A percentile compares a stretch with the other conserved stretches of the same genome.
These are phyloP conservation scores for Solanum hybrid DNA, from an alignment of 305 asterid genomes.

Conservation along the genomic window DNA sequence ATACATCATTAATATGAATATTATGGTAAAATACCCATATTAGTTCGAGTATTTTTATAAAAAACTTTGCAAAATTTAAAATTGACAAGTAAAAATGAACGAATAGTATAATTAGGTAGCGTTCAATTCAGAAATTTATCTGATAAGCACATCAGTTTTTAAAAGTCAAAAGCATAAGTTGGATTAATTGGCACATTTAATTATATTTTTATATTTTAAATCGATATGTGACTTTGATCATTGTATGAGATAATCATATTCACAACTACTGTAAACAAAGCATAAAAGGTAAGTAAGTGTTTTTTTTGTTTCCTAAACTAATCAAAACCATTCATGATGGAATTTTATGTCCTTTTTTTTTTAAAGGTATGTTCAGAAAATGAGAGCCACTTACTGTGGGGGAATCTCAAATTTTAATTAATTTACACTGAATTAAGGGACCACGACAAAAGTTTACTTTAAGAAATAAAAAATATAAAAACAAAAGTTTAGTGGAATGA, in stretches of 20 bases:
- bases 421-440: not conserved
- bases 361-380: not conserved
- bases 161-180: not conserved
- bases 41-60: too few relatives aligned
- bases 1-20: too few relatives aligned
- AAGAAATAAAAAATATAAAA: not conserved
- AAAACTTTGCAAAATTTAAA: not conserved
- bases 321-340: not conserved
- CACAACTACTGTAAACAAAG: not conserved
- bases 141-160: not conserved
- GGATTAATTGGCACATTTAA: not conserved
- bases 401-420: not conserved
- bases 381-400: not conserved
- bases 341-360: not conserved
- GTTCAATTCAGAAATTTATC: not conserved
- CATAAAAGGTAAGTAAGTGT: not conserved
- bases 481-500: not conserved
- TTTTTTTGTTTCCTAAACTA: not conserved
- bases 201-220: not conserved
- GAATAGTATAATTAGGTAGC: accelerated
- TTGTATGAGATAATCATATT: not conserved
- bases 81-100: accelerated
- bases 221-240: not conserved
- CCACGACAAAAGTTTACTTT: not conserved
- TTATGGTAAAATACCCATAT: too few relatives aligned